phyloP scores from a whole-genome alignment of 148 eudicot genomes.

The Amaranthus hypochondriacus region DNA sequence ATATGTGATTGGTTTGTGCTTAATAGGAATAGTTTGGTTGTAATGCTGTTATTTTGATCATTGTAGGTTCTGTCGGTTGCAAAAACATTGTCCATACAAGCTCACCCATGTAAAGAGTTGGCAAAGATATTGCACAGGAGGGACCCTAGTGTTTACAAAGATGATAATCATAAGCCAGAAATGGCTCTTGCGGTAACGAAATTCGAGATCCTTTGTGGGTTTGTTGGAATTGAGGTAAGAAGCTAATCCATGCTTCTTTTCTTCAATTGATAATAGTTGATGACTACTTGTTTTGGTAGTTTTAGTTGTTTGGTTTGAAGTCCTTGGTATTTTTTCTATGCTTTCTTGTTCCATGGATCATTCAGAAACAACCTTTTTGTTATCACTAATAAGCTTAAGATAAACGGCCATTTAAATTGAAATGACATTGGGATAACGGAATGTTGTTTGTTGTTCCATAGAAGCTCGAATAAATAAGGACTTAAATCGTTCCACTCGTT shows the following conservation, averaged over 20 bases:
- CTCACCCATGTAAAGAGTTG: constrained; percentile 79
- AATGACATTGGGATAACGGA: no score
- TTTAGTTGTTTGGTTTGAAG: neutral
- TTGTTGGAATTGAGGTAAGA: constrained; percentile 58
- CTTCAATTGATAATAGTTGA: neutral
- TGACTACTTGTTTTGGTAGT: neutral
- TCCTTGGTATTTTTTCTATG: no score
- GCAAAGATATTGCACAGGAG: constrained; percentile 54
- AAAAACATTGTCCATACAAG: constrained; percentile 81
- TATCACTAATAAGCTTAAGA: no score
- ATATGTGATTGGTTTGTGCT: neutral
- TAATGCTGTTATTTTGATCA: constrained; percentile 2
- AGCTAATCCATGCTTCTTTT: neutral
- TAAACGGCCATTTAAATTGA: no score
- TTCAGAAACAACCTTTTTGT: no score
- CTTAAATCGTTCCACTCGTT: neutral
- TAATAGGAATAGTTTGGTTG: constrained; percentile 4
- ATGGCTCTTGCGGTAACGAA: constrained; percentile 89
- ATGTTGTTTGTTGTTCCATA: neutral
- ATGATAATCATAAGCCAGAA: constrained; percentile 89
- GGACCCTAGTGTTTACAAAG: constrained; percentile 59
- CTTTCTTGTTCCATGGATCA: neutral
- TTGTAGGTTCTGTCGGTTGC: constrained; percentile 78
- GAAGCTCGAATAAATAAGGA: neutral
- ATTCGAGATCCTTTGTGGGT: constrained; percentile 88